Percentiles rank a stretch among this genome's conserved stretches.
Conservation (phyloP, 176 grass and related monocot genomes). For the Alloteropsis semialata region DNA sequence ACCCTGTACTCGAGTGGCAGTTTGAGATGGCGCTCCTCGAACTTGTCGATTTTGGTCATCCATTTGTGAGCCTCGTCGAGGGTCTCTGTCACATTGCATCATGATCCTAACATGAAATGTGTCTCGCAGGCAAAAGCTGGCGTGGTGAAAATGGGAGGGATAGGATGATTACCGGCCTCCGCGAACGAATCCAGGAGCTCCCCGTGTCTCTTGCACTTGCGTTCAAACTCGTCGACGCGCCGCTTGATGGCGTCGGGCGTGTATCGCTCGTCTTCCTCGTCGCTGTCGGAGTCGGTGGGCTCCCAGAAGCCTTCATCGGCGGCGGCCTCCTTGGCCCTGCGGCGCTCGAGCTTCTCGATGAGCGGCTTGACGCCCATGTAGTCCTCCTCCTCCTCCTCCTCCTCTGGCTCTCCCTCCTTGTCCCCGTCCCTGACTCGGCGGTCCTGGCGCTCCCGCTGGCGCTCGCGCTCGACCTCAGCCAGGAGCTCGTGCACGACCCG, state of each 20-base stretch:
- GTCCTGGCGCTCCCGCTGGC: slow-evolving; percentile 43
- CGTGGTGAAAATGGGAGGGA: not conserved
- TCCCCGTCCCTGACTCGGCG: not conserved
- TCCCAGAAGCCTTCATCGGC: slow-evolving; percentile 52
- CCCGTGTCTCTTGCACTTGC: slow-evolving; percentile 71
- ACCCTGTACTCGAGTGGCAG: slow-evolving; percentile 90
- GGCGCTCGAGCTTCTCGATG: slow-evolving; percentile 67
- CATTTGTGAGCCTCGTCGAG: slow-evolving; percentile 84
- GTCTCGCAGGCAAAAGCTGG: not conserved
- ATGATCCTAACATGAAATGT: not conserved
- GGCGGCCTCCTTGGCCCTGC: slow-evolving; percentile 35
- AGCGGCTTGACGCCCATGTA: slow-evolving; percentile 71
- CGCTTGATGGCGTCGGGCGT: slow-evolving; percentile 40
- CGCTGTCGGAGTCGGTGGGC: slow-evolving; percentile 79
- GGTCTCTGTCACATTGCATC: slow-evolving; percentile 40
- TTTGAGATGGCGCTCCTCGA: slow-evolving; percentile 77
- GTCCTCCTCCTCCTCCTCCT: slow-evolving; percentile 53
- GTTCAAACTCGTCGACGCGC: slow-evolving; percentile 70
- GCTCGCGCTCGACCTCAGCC: slow-evolving; percentile 63
- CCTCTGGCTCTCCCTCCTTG: not conserved
- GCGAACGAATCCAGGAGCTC: slow-evolving; percentile 68
- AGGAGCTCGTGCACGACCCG: slow-evolving; percentile 49
- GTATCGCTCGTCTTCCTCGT: slow-evolving; percentile 87
- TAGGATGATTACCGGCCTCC: slow-evolving; percentile 50
- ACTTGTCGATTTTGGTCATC: slow-evolving; percentile 80